A percentile compares a stretch with the other conserved stretches of the same genome.
These are phyloP conservation scores for Wickerhamomyces sydowiorum DNA, from an alignment of 805 yeast species.

Conservation along the genomic window DNA sequence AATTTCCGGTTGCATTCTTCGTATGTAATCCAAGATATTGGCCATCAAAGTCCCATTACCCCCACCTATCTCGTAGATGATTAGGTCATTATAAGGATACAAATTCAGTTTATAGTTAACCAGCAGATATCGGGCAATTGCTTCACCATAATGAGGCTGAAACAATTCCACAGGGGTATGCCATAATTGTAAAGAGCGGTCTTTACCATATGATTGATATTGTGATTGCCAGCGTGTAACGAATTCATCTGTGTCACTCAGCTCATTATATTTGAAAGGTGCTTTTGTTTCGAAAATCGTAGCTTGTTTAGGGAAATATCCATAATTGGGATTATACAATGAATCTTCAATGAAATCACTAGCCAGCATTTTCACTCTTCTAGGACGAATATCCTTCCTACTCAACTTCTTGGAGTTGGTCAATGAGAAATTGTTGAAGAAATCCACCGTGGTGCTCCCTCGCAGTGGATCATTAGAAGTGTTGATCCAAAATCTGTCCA, in stretches of 20 bases:
- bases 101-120: conserved; percentile 63
- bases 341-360: conserved; percentile 84
- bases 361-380: conserved; percentile 60
- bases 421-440: conserved; percentile 18
- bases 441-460: conserved; percentile 11
- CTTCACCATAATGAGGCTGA: conserved; percentile 80
- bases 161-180: conserved; percentile 87
- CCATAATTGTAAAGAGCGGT: conserved; percentile 57
- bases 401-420: conserved; percentile 18
- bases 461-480: conserved; percentile 14
- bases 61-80: conserved; percentile 84
- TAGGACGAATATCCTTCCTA: conserved; percentile 41
- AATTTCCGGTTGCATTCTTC: conserved; percentile 63
- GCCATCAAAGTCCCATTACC: conserved; percentile 86
- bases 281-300: conserved; percentile 64
- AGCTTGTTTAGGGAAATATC: conserved; percentile 75
- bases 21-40: conserved; percentile 62
- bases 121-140: conserved; percentile 73
- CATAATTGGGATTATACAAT: conserved; percentile 74
- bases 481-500: conserved; percentile 9
- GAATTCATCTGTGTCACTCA: conserved; percentile 64
- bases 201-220: conserved; percentile 43
- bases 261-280: conserved; percentile 56
- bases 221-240: conserved; percentile 61
- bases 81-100: conserved; percentile 65